These are phyloP conservation scores for Cryptococcus deneoformans DNA, from an alignment of 1,284 basidiomycete genomes.

Conservation along the genomic window DNA sequence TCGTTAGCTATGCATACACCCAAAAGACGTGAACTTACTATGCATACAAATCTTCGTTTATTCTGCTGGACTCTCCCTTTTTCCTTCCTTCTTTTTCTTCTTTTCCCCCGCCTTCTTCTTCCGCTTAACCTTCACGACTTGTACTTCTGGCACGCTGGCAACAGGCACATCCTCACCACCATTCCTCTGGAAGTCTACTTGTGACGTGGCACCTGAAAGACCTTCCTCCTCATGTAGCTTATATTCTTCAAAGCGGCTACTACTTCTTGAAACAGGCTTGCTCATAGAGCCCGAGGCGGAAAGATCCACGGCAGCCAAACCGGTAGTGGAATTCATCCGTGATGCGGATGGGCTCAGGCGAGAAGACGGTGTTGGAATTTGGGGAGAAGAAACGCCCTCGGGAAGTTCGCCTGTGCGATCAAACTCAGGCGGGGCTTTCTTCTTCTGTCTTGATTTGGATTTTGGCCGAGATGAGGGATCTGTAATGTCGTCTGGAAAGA, in stretches of 20 bases:
- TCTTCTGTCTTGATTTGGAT: conserved; percentile 7
- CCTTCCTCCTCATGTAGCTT: conserved; percentile 54
- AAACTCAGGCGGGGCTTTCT: conserved; percentile 49
- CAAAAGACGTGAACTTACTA: too few relatives aligned
- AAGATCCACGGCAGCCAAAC: conserved; percentile 42
- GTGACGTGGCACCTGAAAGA: conserved; percentile 44
- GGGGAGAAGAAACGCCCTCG: conserved; percentile 52
- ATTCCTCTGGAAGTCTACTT: conserved; percentile 2
- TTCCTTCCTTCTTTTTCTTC: conserved; percentile 31
- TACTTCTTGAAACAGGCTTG: neutral
- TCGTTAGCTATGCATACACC: too few relatives aligned
- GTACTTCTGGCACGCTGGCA: conserved; percentile 22
- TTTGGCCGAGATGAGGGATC: conserved; percentile 5
- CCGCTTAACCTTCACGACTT: conserved; percentile 43
- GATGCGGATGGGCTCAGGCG: conserved; percentile 2
- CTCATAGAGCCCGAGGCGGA: neutral
- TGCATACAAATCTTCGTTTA: too few relatives aligned
- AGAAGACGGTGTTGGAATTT: conserved; percentile 20
- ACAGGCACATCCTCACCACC: conserved; percentile 16
- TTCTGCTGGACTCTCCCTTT: neutral
- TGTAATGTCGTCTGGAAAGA: neutral
- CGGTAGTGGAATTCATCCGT: conserved; percentile 19
- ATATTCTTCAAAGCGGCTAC: conserved; percentile 59
- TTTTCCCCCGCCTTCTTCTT: conserved; percentile 44
- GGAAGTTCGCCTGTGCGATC: conserved; percentile 86